Percentiles rank a stretch among this genome's conserved stretches.
Conservation (phyloP, 1,139 yeast genomes). For the Yamadazyma membranifaciens region DNA sequence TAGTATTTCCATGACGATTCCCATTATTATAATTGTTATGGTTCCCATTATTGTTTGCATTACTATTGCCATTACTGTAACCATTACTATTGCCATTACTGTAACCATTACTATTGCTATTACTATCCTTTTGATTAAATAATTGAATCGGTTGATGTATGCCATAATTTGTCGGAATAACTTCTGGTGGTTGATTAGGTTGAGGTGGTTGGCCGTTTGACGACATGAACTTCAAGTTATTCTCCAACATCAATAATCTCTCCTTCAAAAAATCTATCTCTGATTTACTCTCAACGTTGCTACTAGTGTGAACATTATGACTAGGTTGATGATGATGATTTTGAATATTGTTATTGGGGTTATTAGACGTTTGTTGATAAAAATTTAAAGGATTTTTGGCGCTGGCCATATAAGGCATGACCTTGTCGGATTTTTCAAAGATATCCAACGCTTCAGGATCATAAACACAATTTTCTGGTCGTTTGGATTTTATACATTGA, state of each 20-base stretch:
- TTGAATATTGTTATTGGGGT: not conserved
- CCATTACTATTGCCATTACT: not conserved
- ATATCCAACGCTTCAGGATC: conserved; percentile 16
- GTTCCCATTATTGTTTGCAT: not conserved
- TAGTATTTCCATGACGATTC: not conserved
- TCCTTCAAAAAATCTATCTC: conserved; percentile 27
- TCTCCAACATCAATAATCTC: conserved; percentile 24
- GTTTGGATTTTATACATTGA: conserved; percentile 29
- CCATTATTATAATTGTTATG: not conserved
- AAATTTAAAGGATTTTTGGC: conserved; percentile 26
- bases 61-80: not conserved
- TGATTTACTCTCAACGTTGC: not conserved
- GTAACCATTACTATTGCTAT: too few relatives aligned
- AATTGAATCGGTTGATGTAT: not conserved
- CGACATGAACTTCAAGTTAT: conserved; percentile 5
- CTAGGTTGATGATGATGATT: too few relatives aligned
- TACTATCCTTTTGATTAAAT: not conserved
- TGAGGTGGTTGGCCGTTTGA: too few relatives aligned
- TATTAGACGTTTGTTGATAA: not conserved
- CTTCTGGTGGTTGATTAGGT: conserved; percentile 1
- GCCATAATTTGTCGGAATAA: conserved; percentile 5
- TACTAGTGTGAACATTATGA: not conserved
- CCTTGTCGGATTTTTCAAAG: not conserved
- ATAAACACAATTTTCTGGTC: conserved; percentile 25
- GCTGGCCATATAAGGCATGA: conserved; percentile 24